Percentiles rank a stretch among this genome's conserved stretches.
These are phyloP conservation scores for Exserohilum rostratum DNA, from an alignment of 2,329 filamentous ascomycete species.

Conservation along the genomic window DNA sequence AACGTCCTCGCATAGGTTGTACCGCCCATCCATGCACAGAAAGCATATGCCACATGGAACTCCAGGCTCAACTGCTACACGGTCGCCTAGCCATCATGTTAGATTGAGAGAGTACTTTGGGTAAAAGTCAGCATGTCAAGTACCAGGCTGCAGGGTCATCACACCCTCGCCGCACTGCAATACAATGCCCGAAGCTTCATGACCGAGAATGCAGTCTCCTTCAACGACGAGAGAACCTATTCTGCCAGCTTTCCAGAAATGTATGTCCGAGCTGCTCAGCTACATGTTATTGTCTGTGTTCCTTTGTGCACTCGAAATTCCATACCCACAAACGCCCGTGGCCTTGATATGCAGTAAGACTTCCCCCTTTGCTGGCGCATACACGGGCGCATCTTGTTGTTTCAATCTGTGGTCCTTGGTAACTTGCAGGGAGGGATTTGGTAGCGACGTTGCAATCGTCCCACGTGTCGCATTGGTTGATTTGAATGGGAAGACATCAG, in stretches of 20 bases:
- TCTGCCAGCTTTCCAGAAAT: slow-evolving; percentile 69
- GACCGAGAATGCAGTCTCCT: slow-evolving; percentile 68
- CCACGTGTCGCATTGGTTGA: slow-evolving; percentile 15
- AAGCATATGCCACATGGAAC: slow-evolving; percentile 68
- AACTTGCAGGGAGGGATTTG: slow-evolving; percentile 64
- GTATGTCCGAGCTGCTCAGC: slow-evolving; percentile 64
- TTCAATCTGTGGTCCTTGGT: slow-evolving; percentile 67
- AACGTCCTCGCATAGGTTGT: slow-evolving; percentile 69
- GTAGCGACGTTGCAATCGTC: slow-evolving; percentile 33
- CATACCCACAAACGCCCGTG: slow-evolving; percentile 68
- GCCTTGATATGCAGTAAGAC: slow-evolving; percentile 67
- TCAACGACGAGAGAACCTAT: slow-evolving; percentile 69
- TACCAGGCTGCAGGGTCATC: slow-evolving; percentile 56
- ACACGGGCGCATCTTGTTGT: slow-evolving; percentile 62
- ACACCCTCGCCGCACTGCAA: slow-evolving; percentile 63
- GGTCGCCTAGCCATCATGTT: slow-evolving; percentile 55
- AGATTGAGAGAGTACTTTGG: not conserved
- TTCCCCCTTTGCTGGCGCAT: slow-evolving; percentile 60
- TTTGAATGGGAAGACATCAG: slow-evolving; percentile 14
- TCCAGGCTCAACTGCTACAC: slow-evolving; percentile 70
- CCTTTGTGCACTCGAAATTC: too few relatives aligned
- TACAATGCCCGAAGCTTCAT: slow-evolving; percentile 68
- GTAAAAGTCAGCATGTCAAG: not conserved
- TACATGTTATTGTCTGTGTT: not conserved
- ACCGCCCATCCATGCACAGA: slow-evolving; percentile 64